Evolutionary conservation across 148 eudicot species (phyloP), one percentile per base, ranked within the genome.

Genomic region (Cornus suecica): DNA sequence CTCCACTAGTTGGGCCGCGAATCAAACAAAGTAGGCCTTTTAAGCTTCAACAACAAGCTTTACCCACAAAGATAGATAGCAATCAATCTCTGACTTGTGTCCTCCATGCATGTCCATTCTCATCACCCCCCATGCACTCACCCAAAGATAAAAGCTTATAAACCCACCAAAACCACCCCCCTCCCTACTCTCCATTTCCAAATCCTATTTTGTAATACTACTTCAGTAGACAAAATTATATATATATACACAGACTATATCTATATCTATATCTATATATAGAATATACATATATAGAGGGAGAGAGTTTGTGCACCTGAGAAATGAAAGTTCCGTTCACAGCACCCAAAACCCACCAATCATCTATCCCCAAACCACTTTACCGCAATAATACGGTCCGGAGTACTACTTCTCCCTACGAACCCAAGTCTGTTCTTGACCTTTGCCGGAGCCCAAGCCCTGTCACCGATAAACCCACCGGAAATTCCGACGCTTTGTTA

Each of bases 381-480:
- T 48, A 25, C 23, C 41, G 45, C 56, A 30, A 66, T 79, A 77
- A 73, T 42, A 63, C 70, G 65, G 45, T 70, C 29, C 69, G 73
- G 66, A 79, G 65, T 32, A 65, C 79, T 79, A 52, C 80, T 30
- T 29, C 75, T 37, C 77, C 42, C 65, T 91, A 87, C 97, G 97
- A 92, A 72, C 97, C 97, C 52, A 94, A 92, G 66, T 92, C 97
- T 41, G 98, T 90, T 30, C 88, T 91, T 22, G 98, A 92, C 75
- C 88, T 90, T 66, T 87, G 86, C 22, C 78, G 88, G 62, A 94
- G 94, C 80, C 96, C 95, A 0, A 87, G 90, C 79, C 86, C 88
- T 13, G 54, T 48, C 20, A 4, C 76, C 25, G 67, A 75, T 45
- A n/a, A 77, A 31, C 28, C 67, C 8, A 23, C 81, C 60, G 61